Base-by-base conservation (phyloP, 495 filamentous ascomycete species). In the Neurospora discreta region DNA sequence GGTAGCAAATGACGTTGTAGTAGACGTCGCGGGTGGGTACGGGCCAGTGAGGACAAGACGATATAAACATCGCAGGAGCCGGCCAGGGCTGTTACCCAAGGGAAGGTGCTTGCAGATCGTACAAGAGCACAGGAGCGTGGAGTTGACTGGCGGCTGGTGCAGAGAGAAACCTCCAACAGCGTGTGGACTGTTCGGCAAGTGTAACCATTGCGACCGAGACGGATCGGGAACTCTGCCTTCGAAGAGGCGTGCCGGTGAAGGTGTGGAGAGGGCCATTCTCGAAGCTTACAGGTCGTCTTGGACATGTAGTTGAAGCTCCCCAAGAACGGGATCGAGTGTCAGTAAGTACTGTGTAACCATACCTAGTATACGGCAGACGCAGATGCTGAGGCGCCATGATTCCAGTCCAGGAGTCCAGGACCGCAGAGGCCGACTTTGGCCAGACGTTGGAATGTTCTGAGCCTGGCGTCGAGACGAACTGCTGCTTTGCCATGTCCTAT, bases 401-500 rank as follows among this genome's bases (percentile, higher is more conserved):
- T 65, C 15, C 26, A 65, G 52, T 33, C 52, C 26, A 26, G 26
- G 52, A 65, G 26, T 30, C 52, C 52, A 65, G 15, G 52, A 65
- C 52, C 52, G 15, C 30, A 65, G 52, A 65, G 52, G 23, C 52
- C 52, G 52, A 26, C 26, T 65, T 65, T 30, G 52, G 26, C 23
- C 52, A 65, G 52, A 9, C 26, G 15, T 18, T 65, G 13, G 26
- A 65, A 30, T 15, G 52, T 65, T 65, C 15, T 65, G 52, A 65
- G 52, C 30, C 30, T 65, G 52, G 26, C 26, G 13, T 65, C 3
- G 52, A 65, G 52, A 65, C 26, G 36, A 70, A 36, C 42, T 60
- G 36, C 13, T 36, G 70, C 30, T 26, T 39, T 39, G 33, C 33
- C 20, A 67, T 16, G 68, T 71, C 78, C 77, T 78, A 79, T 80